A percentile compares a stretch with the other conserved stretches of the same genome.
Conservation (phyloP, 108 stramenopile species). For the Cyclostephanos invisitatus region DNA sequence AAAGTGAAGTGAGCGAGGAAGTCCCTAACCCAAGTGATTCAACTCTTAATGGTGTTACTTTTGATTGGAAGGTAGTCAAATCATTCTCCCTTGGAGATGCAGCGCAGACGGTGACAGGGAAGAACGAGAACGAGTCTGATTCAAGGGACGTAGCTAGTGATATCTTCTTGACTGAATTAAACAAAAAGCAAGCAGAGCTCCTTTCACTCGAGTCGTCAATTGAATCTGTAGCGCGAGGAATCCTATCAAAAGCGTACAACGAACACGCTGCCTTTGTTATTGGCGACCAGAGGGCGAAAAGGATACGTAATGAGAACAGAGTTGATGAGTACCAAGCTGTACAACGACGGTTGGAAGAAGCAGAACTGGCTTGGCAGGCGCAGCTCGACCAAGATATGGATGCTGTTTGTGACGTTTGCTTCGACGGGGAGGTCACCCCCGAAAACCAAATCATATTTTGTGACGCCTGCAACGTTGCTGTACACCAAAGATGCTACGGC, state of each 20-base stretch:
- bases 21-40: slow-evolving; percentile 12
- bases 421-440: slow-evolving; percentile 85
- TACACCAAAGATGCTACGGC: slow-evolving; percentile 90
- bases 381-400: slow-evolving; percentile 89
- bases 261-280: slow-evolving; percentile 58
- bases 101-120: neutral
- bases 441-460: slow-evolving; percentile 93
- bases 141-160: slow-evolving; percentile 24
- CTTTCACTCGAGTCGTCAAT: slow-evolving; percentile 50
- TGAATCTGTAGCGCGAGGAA: slow-evolving; percentile 50
- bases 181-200: slow-evolving; percentile 53
- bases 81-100: slow-evolving; percentile 12
- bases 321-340: slow-evolving; percentile 49
- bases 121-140: neutral
- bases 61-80: slow-evolving; percentile 36
- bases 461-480: slow-evolving; percentile 86
- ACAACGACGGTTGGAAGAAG: slow-evolving; percentile 55
- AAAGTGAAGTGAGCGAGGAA: slow-evolving; percentile 20
- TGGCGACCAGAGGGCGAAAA: slow-evolving; percentile 27
- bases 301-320: slow-evolving; percentile 32
- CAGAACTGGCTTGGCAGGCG: slow-evolving; percentile 64
- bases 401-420: slow-evolving; percentile 85
- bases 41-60: slow-evolving; percentile 14
- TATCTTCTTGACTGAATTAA: slow-evolving; percentile 52
- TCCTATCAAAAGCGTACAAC: slow-evolving; percentile 52